Evolutionary conservation across 1,284 basidiomycete species (phyloP).

Genomic region (Termitomyces sp.): DNA sequence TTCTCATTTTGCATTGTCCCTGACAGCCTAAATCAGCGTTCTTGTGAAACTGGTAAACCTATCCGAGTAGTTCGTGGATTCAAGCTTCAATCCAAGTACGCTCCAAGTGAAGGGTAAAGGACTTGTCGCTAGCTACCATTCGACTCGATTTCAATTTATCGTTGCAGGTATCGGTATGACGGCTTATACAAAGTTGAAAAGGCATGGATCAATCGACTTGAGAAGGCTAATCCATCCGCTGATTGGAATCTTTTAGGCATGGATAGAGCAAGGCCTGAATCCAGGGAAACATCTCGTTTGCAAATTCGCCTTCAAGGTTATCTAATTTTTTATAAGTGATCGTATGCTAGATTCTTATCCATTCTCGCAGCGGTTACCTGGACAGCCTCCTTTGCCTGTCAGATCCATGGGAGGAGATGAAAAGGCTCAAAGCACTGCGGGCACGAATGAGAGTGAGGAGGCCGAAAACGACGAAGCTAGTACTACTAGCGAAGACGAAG

Average conservation of each 20-base stretch:
- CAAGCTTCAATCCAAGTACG: slow-evolving; percentile 66
- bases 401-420: slow-evolving; percentile 23
- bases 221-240: background rate
- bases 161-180: slow-evolving; percentile 72
- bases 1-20: background rate
- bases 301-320: slow-evolving; percentile 73
- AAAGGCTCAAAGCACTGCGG: slow-evolving; percentile 1
- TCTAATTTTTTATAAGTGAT: slow-evolving; percentile 12
- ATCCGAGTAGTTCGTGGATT: slow-evolving; percentile 79
- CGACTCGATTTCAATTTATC: slow-evolving; percentile 3
- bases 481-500: background rate
- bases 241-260: slow-evolving; percentile 41
- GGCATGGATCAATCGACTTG: slow-evolving; percentile 30
- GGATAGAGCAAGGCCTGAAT: slow-evolving; percentile 66
- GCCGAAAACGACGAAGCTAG: slow-evolving; percentile 1
- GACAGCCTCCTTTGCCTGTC: slow-evolving; percentile 52
- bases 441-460: background rate
- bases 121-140: slow-evolving; percentile 13
- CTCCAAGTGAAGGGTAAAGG: slow-evolving; percentile 62
- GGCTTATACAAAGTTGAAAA: slow-evolving; percentile 76
- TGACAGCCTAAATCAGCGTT: slow-evolving; percentile 40
- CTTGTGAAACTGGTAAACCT: slow-evolving; percentile 68
- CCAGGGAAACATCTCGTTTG: slow-evolving; percentile 65
- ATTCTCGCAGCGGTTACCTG: slow-evolving; percentile 48
- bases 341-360: background rate